Base-by-base conservation (phyloP, 2,329 filamentous ascomycete genomes). In the Graphiopsis chlorocephala region DNA sequence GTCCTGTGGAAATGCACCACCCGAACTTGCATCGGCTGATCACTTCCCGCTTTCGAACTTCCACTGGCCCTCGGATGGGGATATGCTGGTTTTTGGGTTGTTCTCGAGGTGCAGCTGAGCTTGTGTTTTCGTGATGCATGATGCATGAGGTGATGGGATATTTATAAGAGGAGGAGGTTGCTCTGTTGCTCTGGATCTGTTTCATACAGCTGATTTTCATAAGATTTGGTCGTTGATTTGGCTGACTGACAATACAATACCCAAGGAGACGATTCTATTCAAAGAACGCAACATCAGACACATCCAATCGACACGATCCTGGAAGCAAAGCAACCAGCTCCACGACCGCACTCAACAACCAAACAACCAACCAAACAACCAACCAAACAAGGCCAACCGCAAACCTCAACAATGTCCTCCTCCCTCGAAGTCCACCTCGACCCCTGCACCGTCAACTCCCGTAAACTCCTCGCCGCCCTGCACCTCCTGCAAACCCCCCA, bases 391-490 rank as follows among this genome's bases (percentile, higher is more conserved):
- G n/a, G n/a, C n/a, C n/a, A n/a, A n/a, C n/a, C n/a, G n/a, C n/a
- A 25, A 11, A 31, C 12, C n/a, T n/a, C 48, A 20, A 53, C 58
- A n/a, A 61, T 47, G 29, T 2, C 28, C 45, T 47, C 45, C 42
- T 31, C 15, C n/a, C 33, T 33, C 28, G 29, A 35, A 23, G 63
- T 78, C 38, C 77, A 78, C 67, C 71, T 77, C 65, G 78, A 80
- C 66, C 78, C 78, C 11, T 77, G 75, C 68, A 80, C 78, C 28
- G 70, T 80, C 73, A 80, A 81, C 70, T 73, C 73, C 64, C 76
- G 76, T 57, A 80, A 81, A 65, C 75, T 80, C 14, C 72, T 81
- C 29, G 78, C 78, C 42, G 78, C 75, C 10, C 71, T 80, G 23
- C 72, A 78, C 35, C 67, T 78, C 48, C 70, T 79, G 33, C 73